These are phyloP conservation scores for Fusarium sp. DNA, from an alignment of 2,329 filamentous ascomycete species.

Conservation along the genomic window DNA sequence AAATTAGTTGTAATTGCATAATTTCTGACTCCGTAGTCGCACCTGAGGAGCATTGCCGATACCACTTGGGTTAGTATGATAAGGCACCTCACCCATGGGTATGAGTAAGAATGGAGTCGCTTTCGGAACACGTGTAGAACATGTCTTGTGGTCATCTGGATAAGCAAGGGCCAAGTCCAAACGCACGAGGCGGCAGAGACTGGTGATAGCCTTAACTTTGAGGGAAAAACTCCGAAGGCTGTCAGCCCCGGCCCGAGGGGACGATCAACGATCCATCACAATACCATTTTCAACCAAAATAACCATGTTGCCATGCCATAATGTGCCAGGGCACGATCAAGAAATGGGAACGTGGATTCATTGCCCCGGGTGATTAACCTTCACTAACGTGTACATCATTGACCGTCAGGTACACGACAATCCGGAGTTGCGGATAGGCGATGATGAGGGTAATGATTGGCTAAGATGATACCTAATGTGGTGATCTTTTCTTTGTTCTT, in stretches of 20 bases:
- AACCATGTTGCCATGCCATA: constrained; percentile 23
- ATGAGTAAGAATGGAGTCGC: constrained; percentile 8
- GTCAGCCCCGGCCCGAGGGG: constrained; percentile 24
- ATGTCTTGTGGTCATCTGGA: constrained; percentile 15
- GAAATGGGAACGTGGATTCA: constrained; percentile 23
- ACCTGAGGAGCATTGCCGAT: constrained; percentile 16
- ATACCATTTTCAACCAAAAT: constrained; percentile 16
- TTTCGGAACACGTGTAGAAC: constrained; percentile 14
- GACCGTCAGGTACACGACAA: constrained; percentile 33
- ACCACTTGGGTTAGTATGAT: constrained; percentile 11
- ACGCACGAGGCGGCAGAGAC: constrained; percentile 22
- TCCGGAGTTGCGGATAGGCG: constrained; percentile 14
- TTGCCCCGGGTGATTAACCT: constrained; percentile 27
- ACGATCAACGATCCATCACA: constrained; percentile 36
- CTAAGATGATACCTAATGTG: constrained; percentile 7
- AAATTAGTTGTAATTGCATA: constrained; percentile 40
- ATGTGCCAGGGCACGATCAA: constrained; percentile 28
- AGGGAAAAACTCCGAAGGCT: constrained; percentile 43
- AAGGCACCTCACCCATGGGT: constrained; percentile 28
- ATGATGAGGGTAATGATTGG: constrained; percentile 23
- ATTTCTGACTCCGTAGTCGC: constrained; percentile 12
- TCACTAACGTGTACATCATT: constrained; percentile 16
- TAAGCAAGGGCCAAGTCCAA: constrained; percentile 3
- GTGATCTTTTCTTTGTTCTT: constrained; percentile 10
- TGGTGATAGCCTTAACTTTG: constrained; percentile 18